Percentiles rank a stretch among this genome's conserved stretches.
Evolutionary conservation across 2,329 filamentous ascomycete genomes (phyloP).

Genomic region (Parastagonospora avenae): DNA sequence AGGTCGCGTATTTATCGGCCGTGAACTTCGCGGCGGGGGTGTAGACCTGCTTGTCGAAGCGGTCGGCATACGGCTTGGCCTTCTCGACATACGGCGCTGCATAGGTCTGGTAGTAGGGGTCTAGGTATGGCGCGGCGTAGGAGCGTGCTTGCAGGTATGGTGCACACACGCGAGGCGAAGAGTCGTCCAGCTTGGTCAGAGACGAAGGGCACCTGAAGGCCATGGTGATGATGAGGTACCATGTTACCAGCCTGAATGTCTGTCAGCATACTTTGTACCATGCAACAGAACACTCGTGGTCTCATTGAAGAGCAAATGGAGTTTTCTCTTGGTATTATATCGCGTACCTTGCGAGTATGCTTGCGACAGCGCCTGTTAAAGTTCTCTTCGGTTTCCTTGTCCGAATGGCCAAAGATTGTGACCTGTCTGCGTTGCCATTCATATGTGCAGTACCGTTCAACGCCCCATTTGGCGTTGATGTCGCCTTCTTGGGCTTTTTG

Average conservation of each 20-base stretch:
- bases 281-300: not conserved
- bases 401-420: constrained; percentile 22
- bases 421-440: constrained; percentile 37
- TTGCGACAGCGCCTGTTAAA: constrained; percentile 36
- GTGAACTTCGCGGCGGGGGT: constrained; percentile 70
- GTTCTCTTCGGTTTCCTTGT: constrained; percentile 26
- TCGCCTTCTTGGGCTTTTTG: constrained; percentile 40
- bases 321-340: not conserved
- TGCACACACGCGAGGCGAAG: constrained; percentile 79
- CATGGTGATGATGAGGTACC: constrained; percentile 83
- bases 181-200: constrained; percentile 68
- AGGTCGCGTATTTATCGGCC: constrained; percentile 64
- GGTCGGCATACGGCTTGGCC: constrained; percentile 72
- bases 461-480: constrained; percentile 25
- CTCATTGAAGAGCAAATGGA: not conserved
- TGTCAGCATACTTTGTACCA: constrained; percentile 3
- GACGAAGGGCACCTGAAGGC: constrained; percentile 81
- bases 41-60: constrained; percentile 66
- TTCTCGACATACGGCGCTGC: constrained; percentile 80
- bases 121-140: constrained; percentile 73
- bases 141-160: constrained; percentile 73
- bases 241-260: constrained; percentile 67
- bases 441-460: constrained; percentile 30
- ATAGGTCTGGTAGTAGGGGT: constrained; percentile 86
- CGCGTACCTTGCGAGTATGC: constrained; percentile 38